These are phyloP conservation scores for Hirsutella thompsonii DNA, from an alignment of 2,329 filamentous ascomycete genomes.

Conservation along the genomic window DNA sequence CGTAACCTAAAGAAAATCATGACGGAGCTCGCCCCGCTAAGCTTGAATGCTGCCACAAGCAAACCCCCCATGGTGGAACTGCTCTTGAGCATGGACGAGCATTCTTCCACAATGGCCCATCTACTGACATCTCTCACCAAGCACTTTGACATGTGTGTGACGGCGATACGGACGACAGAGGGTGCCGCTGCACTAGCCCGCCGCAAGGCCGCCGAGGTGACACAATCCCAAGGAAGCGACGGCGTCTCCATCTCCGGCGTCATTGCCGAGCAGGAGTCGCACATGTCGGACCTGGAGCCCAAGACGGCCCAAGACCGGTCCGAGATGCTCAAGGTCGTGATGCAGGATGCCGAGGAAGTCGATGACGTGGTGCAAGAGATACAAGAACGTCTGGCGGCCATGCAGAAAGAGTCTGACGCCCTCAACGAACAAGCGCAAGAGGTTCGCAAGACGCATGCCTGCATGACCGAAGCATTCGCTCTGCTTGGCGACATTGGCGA, in stretches of 20 bases:
- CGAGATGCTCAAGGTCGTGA: conserved; percentile 74
- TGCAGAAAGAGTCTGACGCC: conserved; percentile 57
- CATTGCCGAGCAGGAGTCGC: conserved; percentile 43
- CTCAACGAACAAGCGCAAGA: conserved; percentile 51
- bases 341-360: conserved; percentile 55
- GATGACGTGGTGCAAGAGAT: conserved; percentile 59
- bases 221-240: conserved; percentile 30
- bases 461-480: conserved; percentile 49
- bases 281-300: conserved; percentile 45
- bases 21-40: conserved; percentile 20
- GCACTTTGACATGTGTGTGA: conserved; percentile 90
- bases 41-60: conserved; percentile 13
- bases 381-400: conserved; percentile 58
- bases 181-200: conserved; percentile 59
- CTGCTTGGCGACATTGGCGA: conserved; percentile 55
- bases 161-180: conserved; percentile 81
- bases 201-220: conserved; percentile 53
- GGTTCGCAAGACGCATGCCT: conserved; percentile 32
- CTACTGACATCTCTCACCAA: conserved; percentile 67
- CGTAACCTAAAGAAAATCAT: conserved; percentile 49
- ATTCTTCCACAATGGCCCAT: conserved; percentile 73
- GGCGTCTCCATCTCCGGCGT: conserved; percentile 53
- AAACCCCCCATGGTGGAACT: conserved; percentile 33
- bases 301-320: conserved; percentile 63
- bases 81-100: conserved; percentile 51